Conservation (phyloP, 306 rosid genomes). For the Amphicarpaea edgeworthii region DNA sequence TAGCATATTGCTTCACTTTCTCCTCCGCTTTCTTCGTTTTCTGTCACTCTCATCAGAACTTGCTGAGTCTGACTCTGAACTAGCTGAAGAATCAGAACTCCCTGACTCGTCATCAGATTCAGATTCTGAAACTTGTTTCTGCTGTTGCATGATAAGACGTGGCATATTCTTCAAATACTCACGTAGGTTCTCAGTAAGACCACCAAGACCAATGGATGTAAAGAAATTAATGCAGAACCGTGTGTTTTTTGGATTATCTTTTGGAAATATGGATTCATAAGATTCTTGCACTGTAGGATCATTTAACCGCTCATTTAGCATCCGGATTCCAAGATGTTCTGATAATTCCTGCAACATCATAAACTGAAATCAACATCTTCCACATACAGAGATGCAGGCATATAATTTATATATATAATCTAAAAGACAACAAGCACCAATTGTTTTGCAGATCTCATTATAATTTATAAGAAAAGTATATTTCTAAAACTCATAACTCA, state of each 20-base stretch:
- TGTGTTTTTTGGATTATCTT: conserved; percentile 90
- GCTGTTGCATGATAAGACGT: conserved; percentile 90
- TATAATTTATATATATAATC: conserved; percentile 1
- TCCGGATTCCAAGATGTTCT: conserved; percentile 79
- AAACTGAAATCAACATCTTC: conserved; percentile 45
- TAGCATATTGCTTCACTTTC: conserved; percentile 47
- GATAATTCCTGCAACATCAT: conserved; percentile 78
- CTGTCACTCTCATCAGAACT: conserved; percentile 66
- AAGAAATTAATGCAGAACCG: conserved; percentile 91
- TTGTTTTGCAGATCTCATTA: background rate
- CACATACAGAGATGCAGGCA: conserved; percentile 5
- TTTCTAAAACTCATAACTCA: conserved; percentile 1
- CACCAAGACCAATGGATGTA: conserved; percentile 96
- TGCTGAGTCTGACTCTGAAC: conserved; percentile 56
- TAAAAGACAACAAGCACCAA: background rate
- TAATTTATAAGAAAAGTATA: background rate
- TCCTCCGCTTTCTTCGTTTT: conserved; percentile 61
- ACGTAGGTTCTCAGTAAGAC: conserved; percentile 88
- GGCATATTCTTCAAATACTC: conserved; percentile 95
- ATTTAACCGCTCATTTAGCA: conserved; percentile 71
- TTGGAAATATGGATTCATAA: conserved; percentile 78
- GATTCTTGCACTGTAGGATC: conserved; percentile 76
- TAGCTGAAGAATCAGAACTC: conserved; percentile 63
- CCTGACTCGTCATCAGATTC: conserved; percentile 62
- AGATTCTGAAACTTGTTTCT: conserved; percentile 66